Evolutionary conservation across 2,329 filamentous ascomycete species (phyloP).

Genomic region (Exophiala sp.): DNA sequence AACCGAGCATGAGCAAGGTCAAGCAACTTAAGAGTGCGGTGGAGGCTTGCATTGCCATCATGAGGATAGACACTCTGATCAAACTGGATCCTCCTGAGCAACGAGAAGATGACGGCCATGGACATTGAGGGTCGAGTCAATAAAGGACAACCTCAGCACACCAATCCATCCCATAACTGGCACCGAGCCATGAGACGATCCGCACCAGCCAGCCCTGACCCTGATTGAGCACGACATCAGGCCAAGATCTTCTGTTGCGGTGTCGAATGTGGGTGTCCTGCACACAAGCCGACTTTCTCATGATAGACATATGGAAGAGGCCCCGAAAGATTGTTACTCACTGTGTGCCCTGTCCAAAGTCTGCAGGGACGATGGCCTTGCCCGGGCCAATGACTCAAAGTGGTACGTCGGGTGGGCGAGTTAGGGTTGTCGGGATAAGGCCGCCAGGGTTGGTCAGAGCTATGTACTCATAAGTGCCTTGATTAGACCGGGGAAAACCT

Average conservation of each 20-base stretch:
- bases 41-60: conserved; percentile 96
- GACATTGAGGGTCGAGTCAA: conserved; percentile 15
- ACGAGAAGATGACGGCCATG: conserved; percentile 67
- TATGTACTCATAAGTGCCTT: not conserved
- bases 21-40: conserved; percentile 97
- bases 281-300: no score
- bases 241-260: no score
- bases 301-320: no score
- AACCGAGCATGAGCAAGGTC: conserved; percentile 97
- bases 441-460: not conserved
- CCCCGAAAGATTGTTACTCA: no score
- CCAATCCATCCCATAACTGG: not conserved
- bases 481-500: no score
- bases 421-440: not conserved
- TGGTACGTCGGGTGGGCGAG: no score
- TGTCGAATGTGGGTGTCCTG: no score
- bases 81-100: conserved; percentile 84
- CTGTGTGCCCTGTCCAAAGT: no score
- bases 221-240: no score
- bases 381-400: not conserved
- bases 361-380: not conserved
- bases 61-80: conserved; percentile 98
- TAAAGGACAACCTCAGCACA: not conserved
- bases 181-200: not conserved
- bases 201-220: not conserved